Percentiles rank a stretch among this genome's conserved stretches.
phyloP scores from a whole-genome alignment of 1,284 basidiomycete genomes.

The Gymnopus androsaceus region DNA sequence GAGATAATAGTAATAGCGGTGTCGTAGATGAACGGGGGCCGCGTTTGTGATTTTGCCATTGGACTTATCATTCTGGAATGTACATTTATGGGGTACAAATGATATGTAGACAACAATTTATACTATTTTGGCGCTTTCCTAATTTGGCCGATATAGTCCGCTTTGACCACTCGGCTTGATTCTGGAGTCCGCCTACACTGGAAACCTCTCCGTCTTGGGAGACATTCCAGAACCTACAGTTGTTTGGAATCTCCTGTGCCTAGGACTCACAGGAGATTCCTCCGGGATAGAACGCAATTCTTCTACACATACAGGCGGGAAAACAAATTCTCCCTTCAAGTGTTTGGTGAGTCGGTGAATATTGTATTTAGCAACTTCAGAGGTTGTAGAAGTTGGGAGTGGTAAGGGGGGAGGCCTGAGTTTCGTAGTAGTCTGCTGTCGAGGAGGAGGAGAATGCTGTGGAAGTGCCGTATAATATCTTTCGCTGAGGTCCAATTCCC shows the following conservation, averaged over 20 bases:
- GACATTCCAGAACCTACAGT: constrained; percentile 21
- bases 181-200: neutral
- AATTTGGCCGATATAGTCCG: neutral
- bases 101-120: no score
- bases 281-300: neutral
- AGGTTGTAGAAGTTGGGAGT: neutral
- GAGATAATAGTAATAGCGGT: neutral
- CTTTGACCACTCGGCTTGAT: neutral
- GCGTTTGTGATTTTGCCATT: neutral
- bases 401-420: constrained; percentile 1
- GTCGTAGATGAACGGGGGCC: neutral
- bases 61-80: neutral
- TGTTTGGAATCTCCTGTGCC: constrained; percentile 35
- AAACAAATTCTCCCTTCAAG: constrained; percentile 35
- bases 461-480: neutral
- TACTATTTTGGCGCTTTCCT: no score
- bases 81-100: neutral
- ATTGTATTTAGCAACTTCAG: constrained; percentile 32
- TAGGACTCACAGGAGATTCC: constrained; percentile 11
- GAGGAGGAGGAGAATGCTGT: neutral
- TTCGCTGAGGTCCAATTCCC: constrained; percentile 39
- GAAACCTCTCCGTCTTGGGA: no score
- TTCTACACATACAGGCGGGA: constrained; percentile 34
- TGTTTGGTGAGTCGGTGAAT: constrained; percentile 36
- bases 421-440: neutral